Base-by-base conservation (phyloP, 2,329 filamentous ascomycete species). In the Uncinocarpus reesii region DNA sequence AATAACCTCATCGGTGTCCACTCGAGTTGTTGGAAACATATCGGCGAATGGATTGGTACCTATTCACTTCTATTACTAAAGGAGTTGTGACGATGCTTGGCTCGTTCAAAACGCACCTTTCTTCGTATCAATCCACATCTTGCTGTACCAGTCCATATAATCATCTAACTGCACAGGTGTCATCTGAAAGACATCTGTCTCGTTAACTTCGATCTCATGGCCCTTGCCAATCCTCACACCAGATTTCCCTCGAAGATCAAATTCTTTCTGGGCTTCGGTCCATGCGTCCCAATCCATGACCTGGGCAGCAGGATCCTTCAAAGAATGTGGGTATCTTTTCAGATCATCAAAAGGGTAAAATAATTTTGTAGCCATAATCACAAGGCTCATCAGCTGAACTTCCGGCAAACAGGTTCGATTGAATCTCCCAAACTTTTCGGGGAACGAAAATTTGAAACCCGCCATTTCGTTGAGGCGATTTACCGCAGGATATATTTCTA, bases 121-220 rank as follows among this genome's bases (percentile, higher is more conserved):
- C 28, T 44, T 59, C 44, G 67, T 63, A 23, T 48, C 46, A 29
- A 70, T 55, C 71, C 80, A 85, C 37, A 74, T 82, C 49, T 74
- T 72, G 59, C 85, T 80, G 60, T 84, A 89, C 80, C 84, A 92
- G 63, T 86, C 78, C 64, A 93, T 72, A 58, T 88, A 90, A 51
- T 83, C 76, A 57, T 89, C 84, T 31, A 90, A 67, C 53, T 83
- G 74, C 18, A 73, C 66, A 4, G 72, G 66, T 2, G 68, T 71
- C 77, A 89, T 81, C 1, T 68, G 62, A 34, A 81, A 72, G 7
- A 86, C 74, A 55, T 86, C 76, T 3, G 69, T 66, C 48, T 84
- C 80, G 4, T 71, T 75, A 18, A 83, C 62, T n/a, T 69, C 61
- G 7, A 78, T 65, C 59, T 79, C 72, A 55, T 74, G 61, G 61